phyloP scores from a whole-genome alignment of 306 rosid species.

The Corylus heterophylla region DNA sequence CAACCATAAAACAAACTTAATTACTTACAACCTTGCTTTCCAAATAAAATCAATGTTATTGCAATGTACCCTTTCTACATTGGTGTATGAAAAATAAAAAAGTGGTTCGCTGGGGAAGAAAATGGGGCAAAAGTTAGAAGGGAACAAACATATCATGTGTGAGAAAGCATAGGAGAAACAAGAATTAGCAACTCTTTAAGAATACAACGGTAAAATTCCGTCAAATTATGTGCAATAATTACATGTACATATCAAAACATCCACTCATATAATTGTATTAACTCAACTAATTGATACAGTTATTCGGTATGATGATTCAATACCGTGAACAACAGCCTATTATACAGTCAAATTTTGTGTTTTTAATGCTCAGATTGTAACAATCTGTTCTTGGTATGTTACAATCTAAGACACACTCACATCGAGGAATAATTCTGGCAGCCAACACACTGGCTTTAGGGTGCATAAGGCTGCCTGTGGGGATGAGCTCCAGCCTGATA shows the following conservation, averaged over 20 bases:
- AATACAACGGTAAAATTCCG: conserved; percentile 13
- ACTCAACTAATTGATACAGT: conserved; percentile 7
- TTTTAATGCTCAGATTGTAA: background rate
- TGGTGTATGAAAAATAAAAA: background rate
- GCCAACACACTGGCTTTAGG: conserved; percentile 28
- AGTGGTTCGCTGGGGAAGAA: background rate
- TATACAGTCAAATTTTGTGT: background rate
- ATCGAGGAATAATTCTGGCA: conserved; percentile 27
- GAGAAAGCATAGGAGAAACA: conserved; percentile 5
- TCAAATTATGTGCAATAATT: conserved; percentile 26
- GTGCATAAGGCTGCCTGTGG: conserved; percentile 53
- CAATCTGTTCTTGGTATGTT: conserved; percentile 18
- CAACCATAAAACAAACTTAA: background rate
- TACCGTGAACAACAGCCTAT: background rate
- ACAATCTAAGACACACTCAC: conserved; percentile 44
- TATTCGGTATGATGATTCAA: conserved; percentile 4
- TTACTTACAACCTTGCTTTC: background rate
- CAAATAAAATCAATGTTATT: background rate
- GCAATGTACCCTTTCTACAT: background rate
- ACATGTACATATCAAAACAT: conserved; percentile 7
- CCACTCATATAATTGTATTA: conserved; percentile 9
- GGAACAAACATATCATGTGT: background rate
- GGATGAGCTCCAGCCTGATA: conserved; percentile 82
- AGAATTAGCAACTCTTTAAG: conserved; percentile 13
- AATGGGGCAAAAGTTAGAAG: background rate